Evolutionary conservation across 768 basidiomycete genomes (phyloP), one percentile per base, ranked within the genome.

Genomic region (Glaciozyma antarctica): DNA sequence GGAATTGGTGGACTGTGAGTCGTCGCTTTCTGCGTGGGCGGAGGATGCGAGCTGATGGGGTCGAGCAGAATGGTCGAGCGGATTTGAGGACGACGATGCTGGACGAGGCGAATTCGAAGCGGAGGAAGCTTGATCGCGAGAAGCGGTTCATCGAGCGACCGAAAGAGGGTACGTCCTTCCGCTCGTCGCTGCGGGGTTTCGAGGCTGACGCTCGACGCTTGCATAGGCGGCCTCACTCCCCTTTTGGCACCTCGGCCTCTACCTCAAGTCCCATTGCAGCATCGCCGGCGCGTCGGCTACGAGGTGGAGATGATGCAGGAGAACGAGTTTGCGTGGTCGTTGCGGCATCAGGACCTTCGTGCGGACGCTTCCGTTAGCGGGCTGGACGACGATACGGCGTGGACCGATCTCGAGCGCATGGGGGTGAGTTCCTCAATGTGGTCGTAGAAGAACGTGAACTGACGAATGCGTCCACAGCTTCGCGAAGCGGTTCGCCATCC

Each of bases 1-100:
- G 92, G 91, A 85, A 85, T 66, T 88, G 86, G 82, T 97, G 94
- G 94, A 86, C 86, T 79, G 90, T 89, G 71, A 72, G 80, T 76
- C 58, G 63, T 70, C 54, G 62, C 44, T 30, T 61, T 56, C 53
- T 58, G 21, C 19, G 58, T 53, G 8, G 6, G 47, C 8, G 24
- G 58, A 67, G 26, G 48, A 53, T 28, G 59, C 38, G 43, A 13
- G 61, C 34, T 30, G 19, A 8, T 38, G 12, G 45, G 9, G 8
- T 41, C 7, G 28, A 6, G 13, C 74, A 92, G 90, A 77, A 85
- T 64, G 80, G 87, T 30, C 81, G 87, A 59, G 88, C 90, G 71
- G 84, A 86, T 56, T 77, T 93, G 17, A 88, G 93, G 73, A 87
- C 83, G 2, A 86, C 87, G 19, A 88, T 94, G 85, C 87, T 93